A percentile compares a stretch with the other conserved stretches of the same genome.
Conservation (phyloP, 768 basidiomycete species). For the Goffeauzyma gilvescens region DNA sequence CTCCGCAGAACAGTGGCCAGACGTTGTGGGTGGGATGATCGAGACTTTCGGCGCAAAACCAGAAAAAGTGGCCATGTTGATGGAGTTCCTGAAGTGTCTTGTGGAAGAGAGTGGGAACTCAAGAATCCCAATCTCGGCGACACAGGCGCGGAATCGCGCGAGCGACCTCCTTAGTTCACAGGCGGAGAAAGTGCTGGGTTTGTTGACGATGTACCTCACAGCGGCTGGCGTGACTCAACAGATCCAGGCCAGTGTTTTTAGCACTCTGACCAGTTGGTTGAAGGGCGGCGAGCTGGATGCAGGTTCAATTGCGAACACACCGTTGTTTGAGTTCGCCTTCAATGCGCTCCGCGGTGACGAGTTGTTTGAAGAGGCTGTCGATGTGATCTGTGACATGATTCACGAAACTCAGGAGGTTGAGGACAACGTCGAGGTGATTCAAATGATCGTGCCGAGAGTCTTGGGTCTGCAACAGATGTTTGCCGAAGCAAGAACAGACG, state of each 20-base stretch:
- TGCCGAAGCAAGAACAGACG: conserved; percentile 37
- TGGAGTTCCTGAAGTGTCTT: conserved; percentile 75
- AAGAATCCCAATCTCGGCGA: conserved; percentile 58
- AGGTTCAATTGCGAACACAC: conserved; percentile 46
- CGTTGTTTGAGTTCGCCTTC: conserved; percentile 65
- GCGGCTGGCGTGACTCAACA: conserved; percentile 68
- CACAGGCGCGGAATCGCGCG: no score
- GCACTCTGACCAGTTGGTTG: conserved; percentile 73
- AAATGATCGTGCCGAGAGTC: conserved; percentile 70
- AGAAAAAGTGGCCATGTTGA: conserved; percentile 55
- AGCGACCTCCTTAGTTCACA: conserved; percentile 3
- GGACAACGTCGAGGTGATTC: conserved; percentile 74
- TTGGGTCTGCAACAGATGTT: conserved; percentile 53
- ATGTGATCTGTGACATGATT: conserved; percentile 79
- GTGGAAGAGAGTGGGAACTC: conserved; percentile 78
- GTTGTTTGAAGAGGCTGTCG: conserved; percentile 83
- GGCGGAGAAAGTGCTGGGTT: conserved; percentile 49
- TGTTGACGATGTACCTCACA: conserved; percentile 71
- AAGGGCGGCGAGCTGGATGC: conserved; percentile 63
- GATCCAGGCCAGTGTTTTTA: conserved; percentile 65
- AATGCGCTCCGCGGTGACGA: conserved; percentile 62
- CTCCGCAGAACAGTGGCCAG: conserved; percentile 48
- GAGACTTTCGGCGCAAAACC: conserved; percentile 70
- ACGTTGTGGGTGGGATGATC: conserved; percentile 63
- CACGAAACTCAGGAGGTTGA: conserved; percentile 97